Evolutionary conservation across 2,329 filamentous ascomycete genomes (phyloP).

Genomic region (Chrysoporthe deuterocubensis): DNA sequence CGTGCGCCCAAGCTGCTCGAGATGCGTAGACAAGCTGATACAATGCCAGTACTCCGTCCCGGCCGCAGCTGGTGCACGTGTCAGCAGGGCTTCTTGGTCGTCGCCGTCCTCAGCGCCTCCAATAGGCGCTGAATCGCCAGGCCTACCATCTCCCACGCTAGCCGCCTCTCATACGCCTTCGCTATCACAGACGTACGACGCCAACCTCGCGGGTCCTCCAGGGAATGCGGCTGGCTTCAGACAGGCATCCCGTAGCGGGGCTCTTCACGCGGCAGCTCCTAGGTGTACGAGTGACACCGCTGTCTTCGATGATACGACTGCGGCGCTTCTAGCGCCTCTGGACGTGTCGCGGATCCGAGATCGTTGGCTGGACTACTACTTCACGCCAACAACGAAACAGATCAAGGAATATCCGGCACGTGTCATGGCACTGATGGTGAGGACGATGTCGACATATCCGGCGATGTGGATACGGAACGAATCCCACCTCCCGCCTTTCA

Average conservation of each 20-base stretch:
- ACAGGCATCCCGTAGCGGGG: background rate
- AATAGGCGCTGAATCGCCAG: background rate
- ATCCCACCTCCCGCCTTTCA: background rate
- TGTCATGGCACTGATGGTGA: background rate
- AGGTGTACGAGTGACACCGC: background rate
- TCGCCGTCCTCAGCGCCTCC: background rate
- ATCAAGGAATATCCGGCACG: slow-evolving; percentile 2
- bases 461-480: background rate
- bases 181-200: background rate
- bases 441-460: background rate
- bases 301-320: slow-evolving; percentile 4
- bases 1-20: slow-evolving; percentile 11
- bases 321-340: background rate
- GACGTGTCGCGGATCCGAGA: slow-evolving; percentile 4
- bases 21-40: background rate
- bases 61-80: slow-evolving; percentile 7
- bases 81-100: background rate
- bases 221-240: background rate
- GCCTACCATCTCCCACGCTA: background rate
- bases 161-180: background rate
- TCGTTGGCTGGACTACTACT: slow-evolving; percentile 5
- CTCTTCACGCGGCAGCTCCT: background rate
- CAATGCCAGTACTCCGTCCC: slow-evolving; percentile 2
- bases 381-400: slow-evolving; percentile 8
- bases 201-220: background rate